phyloP scores from a whole-genome alignment of 1,139 yeast genomes.

The Nematodospora anomalae region DNA sequence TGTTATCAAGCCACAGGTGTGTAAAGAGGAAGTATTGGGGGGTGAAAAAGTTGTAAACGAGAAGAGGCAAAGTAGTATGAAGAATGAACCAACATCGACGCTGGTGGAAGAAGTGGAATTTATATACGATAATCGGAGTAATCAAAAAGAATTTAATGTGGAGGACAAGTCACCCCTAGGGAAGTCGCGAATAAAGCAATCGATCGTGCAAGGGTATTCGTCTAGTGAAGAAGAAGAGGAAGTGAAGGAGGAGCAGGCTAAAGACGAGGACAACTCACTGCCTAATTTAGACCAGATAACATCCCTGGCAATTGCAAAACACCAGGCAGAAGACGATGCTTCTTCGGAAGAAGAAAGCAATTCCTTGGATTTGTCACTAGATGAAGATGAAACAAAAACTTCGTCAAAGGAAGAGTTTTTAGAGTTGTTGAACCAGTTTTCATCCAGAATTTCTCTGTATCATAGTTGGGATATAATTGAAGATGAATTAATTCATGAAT shows the following conservation, averaged over 20 bases:
- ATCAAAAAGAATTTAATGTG: slow-evolving; percentile 1
- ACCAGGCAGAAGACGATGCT: slow-evolving; percentile 8
- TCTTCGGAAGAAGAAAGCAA: slow-evolving; percentile 9
- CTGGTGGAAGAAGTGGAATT: slow-evolving; percentile 3
- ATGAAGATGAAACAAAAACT: slow-evolving; percentile 16
- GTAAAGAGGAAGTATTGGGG: slow-evolving; percentile 1
- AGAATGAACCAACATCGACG: slow-evolving; percentile 13
- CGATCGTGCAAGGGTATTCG: slow-evolving; percentile 15
- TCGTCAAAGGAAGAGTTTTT: slow-evolving; percentile 17
- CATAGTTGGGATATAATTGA: slow-evolving; percentile 44
- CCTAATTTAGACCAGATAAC: slow-evolving; percentile 9
- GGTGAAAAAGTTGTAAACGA: slow-evolving; percentile 8
- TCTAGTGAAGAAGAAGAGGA: slow-evolving; percentile 18
- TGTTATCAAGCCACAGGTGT: neutral
- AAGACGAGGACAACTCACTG: slow-evolving; percentile 9
- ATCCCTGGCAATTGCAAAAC: slow-evolving; percentile 8
- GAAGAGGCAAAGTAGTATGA: slow-evolving; percentile 7
- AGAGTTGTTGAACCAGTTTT: slow-evolving; percentile 24
- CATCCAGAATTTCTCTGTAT: slow-evolving; percentile 28
- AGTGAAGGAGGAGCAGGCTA: slow-evolving; percentile 13
- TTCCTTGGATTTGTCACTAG: slow-evolving; percentile 22
- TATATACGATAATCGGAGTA: slow-evolving; percentile 1
- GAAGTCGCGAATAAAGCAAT: neutral
- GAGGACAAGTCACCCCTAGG: neutral
- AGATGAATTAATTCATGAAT: slow-evolving; percentile 33